Percentiles rank a stretch among this genome's conserved stretches.
Evolutionary conservation across 2,329 filamentous ascomycete genomes (phyloP).

Genomic region (Penicillium sp.): DNA sequence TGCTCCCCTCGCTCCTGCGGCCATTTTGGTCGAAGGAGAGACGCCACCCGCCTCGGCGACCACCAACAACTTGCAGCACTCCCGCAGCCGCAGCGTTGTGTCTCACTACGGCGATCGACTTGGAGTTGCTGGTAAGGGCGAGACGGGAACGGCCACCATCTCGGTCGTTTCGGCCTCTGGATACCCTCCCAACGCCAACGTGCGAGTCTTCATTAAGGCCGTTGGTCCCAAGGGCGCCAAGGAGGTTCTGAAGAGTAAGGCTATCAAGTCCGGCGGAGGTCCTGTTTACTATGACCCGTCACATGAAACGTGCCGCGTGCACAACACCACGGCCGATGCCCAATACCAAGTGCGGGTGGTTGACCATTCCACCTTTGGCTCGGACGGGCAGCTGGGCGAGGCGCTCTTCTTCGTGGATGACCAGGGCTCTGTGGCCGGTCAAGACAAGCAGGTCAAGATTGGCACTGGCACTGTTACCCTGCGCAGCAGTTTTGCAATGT

Average conservation of each 20-base stretch:
- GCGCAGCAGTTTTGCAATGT: no score
- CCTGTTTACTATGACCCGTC: no score
- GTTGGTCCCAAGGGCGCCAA: conserved; percentile 60
- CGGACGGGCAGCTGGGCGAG: conserved; percentile 76
- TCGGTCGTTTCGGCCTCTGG: conserved; percentile 69
- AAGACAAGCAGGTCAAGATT: conserved; percentile 64
- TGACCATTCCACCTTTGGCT: conserved; percentile 74
- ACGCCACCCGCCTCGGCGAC: no score
- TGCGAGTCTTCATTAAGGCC: conserved; percentile 68
- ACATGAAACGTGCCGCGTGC: conserved; percentile 66
- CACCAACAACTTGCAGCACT: no score
- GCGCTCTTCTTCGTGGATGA: conserved; percentile 88
- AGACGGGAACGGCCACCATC: conserved; percentile 68
- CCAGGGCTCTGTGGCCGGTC: conserved; percentile 51
- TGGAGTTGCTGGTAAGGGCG: conserved; percentile 44
- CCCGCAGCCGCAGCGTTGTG: conserved; percentile 41
- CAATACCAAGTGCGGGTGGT: conserved; percentile 81
- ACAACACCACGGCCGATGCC: conserved; percentile 64
- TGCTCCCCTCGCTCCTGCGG: no score
- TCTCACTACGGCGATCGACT: conserved; percentile 45
- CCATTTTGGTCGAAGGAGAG: no score
- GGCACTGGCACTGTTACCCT: conserved; percentile 64
- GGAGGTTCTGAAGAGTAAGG: conserved; percentile 83
- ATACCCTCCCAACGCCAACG: conserved; percentile 65
- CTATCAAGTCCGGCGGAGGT: conserved; percentile 68